Conservation (phyloP, 768 basidiomycete species). For the Boletus sp. region DNA sequence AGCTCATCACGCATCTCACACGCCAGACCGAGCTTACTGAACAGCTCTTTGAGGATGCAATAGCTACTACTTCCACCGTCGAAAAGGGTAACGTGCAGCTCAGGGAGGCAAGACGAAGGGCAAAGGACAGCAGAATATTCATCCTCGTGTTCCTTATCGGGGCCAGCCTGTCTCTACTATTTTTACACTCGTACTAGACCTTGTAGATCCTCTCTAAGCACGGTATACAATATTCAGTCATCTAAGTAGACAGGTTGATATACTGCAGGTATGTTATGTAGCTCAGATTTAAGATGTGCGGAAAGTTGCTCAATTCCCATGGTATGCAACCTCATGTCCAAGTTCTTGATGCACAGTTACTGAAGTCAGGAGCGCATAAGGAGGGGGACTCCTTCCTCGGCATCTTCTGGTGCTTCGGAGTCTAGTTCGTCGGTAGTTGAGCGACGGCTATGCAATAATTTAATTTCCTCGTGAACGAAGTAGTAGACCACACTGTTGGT, state of each 20-base stretch:
- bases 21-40: slow-evolving; percentile 91
- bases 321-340: neutral
- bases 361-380: slow-evolving; percentile 6
- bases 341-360: neutral
- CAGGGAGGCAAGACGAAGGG: slow-evolving; percentile 82
- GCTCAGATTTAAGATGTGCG: neutral
- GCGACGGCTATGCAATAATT: slow-evolving; percentile 46
- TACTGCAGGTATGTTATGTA: neutral
- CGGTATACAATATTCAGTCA: slow-evolving; percentile 3
- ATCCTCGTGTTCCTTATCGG: slow-evolving; percentile 90
- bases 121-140: slow-evolving; percentile 84
- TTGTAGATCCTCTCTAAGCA: slow-evolving; percentile 1
- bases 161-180: slow-evolving; percentile 86
- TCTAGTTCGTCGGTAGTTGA: slow-evolving; percentile 52
- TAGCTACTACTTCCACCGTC: slow-evolving; percentile 79
- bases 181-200: slow-evolving; percentile 86
- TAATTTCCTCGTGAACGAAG: slow-evolving; percentile 59
- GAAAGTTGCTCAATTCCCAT: neutral
- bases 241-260: neutral
- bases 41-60: slow-evolving; percentile 91
- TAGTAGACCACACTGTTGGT: slow-evolving; percentile 61
- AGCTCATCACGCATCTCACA: slow-evolving; percentile 83
- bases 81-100: slow-evolving; percentile 90
- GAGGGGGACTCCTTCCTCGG: slow-evolving; percentile 59
- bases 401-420: slow-evolving; percentile 58